phyloP scores from a whole-genome alignment of 306 rosid species.

The Dalbergia cultrata region DNA sequence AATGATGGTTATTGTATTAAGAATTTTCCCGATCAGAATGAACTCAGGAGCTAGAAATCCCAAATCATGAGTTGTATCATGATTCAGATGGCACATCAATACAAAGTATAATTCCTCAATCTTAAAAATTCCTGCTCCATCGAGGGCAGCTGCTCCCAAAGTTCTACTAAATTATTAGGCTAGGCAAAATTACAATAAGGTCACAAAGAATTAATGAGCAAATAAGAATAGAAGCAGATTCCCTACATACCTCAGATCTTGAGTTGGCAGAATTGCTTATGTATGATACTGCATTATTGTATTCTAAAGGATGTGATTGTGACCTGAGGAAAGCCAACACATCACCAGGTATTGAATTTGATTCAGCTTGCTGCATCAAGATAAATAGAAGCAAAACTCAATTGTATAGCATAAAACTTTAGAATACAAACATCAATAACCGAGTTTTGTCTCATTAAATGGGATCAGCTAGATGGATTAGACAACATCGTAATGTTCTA shows the following conservation, averaged over 20 bases:
- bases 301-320: constrained; percentile 53
- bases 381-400: constrained; percentile 35
- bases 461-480: background rate
- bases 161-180: constrained; percentile 23
- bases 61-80: background rate
- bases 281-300: constrained; percentile 49
- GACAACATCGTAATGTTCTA: background rate
- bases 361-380: constrained; percentile 45
- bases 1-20: constrained; percentile 20
- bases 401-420: background rate
- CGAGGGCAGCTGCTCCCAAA: constrained; percentile 2
- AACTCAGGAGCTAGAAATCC: background rate
- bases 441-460: background rate
- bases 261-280: constrained; percentile 49
- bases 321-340: constrained; percentile 45
- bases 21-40: background rate
- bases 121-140: background rate
- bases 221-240: constrained; percentile 11
- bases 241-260: constrained; percentile 55
- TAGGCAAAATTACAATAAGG: constrained; percentile 8
- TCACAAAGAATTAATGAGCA: constrained; percentile 23
- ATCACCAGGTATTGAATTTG: constrained; percentile 50
- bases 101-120: background rate
- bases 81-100: constrained; percentile 1
- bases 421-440: constrained; percentile 3